These are phyloP conservation scores for Globisporangium camurandrum DNA, from an alignment of 352 stramenopile genomes.

Conservation along the genomic window DNA sequence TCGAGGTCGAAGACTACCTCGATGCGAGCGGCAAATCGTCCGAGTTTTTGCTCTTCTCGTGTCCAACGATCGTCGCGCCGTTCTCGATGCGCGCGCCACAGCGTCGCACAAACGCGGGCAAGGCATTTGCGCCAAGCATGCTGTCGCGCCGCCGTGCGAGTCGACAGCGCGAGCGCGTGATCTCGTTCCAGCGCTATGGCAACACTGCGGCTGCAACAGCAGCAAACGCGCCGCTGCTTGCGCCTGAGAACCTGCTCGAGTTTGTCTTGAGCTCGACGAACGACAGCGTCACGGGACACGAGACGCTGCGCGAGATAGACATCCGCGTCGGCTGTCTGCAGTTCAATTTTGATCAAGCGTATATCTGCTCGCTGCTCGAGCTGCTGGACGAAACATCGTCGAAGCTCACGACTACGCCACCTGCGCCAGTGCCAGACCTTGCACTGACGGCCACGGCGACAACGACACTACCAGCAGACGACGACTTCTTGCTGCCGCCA, in stretches of 20 bases:
- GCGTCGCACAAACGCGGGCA: conserved; percentile 21
- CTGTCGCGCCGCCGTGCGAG: conserved; percentile 21
- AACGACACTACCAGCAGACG: conserved; percentile 10
- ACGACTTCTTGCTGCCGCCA: conserved; percentile 31
- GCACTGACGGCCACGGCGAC: conserved; percentile 1
- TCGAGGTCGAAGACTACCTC: conserved; percentile 75
- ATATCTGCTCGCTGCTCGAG: conserved; percentile 69
- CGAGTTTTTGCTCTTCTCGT: conserved; percentile 77
- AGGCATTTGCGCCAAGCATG: conserved; percentile 19
- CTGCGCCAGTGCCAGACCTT: conserved; percentile 16
- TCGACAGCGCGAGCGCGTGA: conserved; percentile 53
- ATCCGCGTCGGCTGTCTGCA: conserved; percentile 70
- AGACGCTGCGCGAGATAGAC: conserved; percentile 52
- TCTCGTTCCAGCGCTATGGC: conserved; percentile 41
- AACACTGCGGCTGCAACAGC: conserved; percentile 14
- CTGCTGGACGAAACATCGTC: conserved; percentile 63
- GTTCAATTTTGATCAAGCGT: conserved; percentile 81
- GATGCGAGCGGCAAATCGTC: conserved; percentile 50
- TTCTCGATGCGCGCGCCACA: conserved; percentile 52
- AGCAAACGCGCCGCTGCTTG: conserved; percentile 1
- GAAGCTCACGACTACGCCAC: conserved; percentile 27
- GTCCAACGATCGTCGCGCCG: conserved; percentile 52
- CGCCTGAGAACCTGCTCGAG: conserved; percentile 54
- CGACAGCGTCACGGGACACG: conserved; percentile 48
- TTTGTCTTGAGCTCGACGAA: conserved; percentile 49